Evolutionary conservation across 164 flowering plant species (phyloP).

Genomic region (Chloranthus sessilifolius): DNA sequence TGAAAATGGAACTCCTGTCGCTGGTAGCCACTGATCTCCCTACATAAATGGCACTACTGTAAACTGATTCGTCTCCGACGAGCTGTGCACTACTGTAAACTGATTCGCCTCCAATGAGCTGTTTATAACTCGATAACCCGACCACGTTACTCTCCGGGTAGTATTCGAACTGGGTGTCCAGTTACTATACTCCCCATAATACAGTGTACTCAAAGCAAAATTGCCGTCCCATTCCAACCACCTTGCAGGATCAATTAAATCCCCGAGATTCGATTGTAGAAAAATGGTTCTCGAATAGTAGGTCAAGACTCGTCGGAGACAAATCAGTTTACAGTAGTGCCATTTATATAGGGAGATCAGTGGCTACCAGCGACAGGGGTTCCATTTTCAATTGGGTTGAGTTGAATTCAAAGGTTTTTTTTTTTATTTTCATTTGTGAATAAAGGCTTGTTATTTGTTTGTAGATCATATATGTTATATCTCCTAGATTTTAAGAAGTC

Average conservation of each 20-base stretch:
- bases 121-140: background rate
- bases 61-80: too few species aligned
- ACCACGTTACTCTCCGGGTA: background rate
- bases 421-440: too few species aligned
- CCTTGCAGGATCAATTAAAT: background rate
- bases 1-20: conserved; percentile 37
- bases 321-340: too few species aligned
- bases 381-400: too few species aligned
- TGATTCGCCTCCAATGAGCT: background rate
- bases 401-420: too few species aligned
- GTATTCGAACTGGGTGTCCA: background rate
- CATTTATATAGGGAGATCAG: too few species aligned
- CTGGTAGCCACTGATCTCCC: conserved; percentile 55
- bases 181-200: background rate
- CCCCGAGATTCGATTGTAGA: background rate
- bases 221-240: background rate
- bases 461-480: too few species aligned
- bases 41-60: conserved; percentile 62
- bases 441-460: too few species aligned
- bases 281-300: background rate
- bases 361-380: too few species aligned
- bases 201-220: background rate
- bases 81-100: background rate
- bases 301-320: too few species aligned
- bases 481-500: too few species aligned